Percentiles rank a stretch among this genome's conserved stretches.
Evolutionary conservation across 768 basidiomycete genomes (phyloP).

Genomic region (Tremella yokohamensis): DNA sequence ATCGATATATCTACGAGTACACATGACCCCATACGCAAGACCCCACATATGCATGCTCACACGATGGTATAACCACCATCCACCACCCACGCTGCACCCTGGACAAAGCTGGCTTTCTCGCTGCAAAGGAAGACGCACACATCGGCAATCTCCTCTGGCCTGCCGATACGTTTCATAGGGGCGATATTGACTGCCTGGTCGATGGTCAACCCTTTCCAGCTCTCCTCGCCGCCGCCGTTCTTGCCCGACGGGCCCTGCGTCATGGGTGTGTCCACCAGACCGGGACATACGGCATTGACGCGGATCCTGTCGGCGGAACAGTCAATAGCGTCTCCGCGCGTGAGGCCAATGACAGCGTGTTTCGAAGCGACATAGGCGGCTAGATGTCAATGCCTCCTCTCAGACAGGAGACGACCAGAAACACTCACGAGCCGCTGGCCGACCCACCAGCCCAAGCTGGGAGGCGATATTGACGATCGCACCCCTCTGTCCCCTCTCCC

Average conservation of each 20-base stretch:
- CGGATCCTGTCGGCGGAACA: constrained; percentile 22
- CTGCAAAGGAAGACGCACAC: constrained; percentile 21
- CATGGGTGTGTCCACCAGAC: constrained; percentile 33
- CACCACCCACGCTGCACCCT: constrained; percentile 24
- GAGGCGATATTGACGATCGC: constrained; percentile 37
- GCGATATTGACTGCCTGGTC: constrained; percentile 21
- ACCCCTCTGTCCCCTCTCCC: constrained; percentile 24
- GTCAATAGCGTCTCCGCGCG: constrained; percentile 32
- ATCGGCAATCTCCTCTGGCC: constrained; percentile 28
- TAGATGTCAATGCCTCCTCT: not conserved
- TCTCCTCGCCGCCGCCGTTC: constrained; percentile 1
- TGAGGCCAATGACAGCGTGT: constrained; percentile 32
- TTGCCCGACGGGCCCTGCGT: constrained; percentile 8
- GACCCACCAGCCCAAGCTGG: constrained; percentile 33
- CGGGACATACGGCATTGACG: constrained; percentile 32
- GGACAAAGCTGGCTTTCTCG: constrained; percentile 30
- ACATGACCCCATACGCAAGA: too few species aligned
- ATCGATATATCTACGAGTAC: too few species aligned
- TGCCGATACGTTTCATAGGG: constrained; percentile 30
- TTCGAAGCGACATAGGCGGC: constrained; percentile 34
- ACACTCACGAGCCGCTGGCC: constrained; percentile 27
- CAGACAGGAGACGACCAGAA: not conserved
- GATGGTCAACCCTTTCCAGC: constrained; percentile 14
- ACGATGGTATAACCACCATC: constrained; percentile 31
- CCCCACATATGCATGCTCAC: not conserved